phyloP scores from a whole-genome alignment of 75 land plant species.

The Pseudotsuga menziesii region DNA sequence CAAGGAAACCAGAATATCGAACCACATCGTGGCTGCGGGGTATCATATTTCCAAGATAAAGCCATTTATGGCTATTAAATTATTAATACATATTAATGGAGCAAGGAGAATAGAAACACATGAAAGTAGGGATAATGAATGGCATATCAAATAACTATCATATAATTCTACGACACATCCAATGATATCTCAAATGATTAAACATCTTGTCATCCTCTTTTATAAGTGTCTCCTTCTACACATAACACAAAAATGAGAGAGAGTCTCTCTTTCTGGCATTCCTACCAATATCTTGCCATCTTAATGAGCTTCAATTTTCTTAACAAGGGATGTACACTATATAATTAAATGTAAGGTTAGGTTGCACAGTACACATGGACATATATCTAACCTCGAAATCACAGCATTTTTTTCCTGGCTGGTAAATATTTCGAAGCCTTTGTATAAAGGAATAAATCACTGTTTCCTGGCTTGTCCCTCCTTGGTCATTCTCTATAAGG shows the following conservation, averaged over 20 bases:
- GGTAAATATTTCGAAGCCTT: conserved; percentile 58
- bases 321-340: neutral
- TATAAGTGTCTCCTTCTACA: too few relatives aligned
- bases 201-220: neutral
- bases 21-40: neutral
- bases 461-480: conserved; percentile 47
- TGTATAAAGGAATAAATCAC: conserved; percentile 53
- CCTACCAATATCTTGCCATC: neutral
- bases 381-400: conserved; percentile 34
- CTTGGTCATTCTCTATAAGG: conserved; percentile 36
- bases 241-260: neutral
- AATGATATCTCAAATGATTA: neutral
- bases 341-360: neutral
- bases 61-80: neutral
- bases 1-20: neutral
- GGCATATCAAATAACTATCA: neutral
- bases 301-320: neutral
- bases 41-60: neutral
- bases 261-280: neutral
- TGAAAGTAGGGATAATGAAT: neutral
- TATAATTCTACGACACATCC: neutral
- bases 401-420: conserved; percentile 23
- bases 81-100: neutral
- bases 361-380: neutral
- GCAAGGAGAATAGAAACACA: neutral